These are phyloP conservation scores for Miscanthus lutarioriparius DNA, from an alignment of 176 grass and related monocot species.

Conservation along the genomic window DNA sequence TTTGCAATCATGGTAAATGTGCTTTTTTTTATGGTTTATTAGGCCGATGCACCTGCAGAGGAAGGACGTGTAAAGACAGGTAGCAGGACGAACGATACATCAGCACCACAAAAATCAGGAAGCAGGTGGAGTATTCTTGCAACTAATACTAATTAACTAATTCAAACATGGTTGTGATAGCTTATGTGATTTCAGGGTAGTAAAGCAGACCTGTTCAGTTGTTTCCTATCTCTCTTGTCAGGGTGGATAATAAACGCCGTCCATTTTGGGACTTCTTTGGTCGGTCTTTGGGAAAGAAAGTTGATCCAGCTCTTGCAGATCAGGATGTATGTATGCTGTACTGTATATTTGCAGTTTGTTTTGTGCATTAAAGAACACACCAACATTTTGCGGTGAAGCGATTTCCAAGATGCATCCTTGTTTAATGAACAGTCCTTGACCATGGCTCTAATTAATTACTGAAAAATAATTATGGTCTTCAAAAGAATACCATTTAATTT, in stretches of 20 bases:
- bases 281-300: constrained; percentile 41
- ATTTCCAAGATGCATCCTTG: neutral
- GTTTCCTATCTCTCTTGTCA: constrained; percentile 32
- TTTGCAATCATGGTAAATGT: constrained; percentile 15
- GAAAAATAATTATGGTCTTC: constrained; percentile 18
- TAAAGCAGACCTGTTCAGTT: constrained; percentile 12
- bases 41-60: constrained; percentile 66
- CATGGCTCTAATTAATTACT: neutral
- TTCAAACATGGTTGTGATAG: constrained; percentile 22
- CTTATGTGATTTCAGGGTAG: constrained; percentile 23
- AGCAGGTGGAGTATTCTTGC: constrained; percentile 49
- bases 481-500: constrained; percentile 10
- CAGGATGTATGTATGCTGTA: constrained; percentile 63
- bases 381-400: neutral
- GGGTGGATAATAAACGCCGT: constrained; percentile 58
- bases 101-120: constrained; percentile 42
- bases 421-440: neutral
- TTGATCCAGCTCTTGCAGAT: constrained; percentile 38
- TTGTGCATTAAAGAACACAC: constrained; percentile 4
- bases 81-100: constrained; percentile 33
- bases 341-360: neutral
- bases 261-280: constrained; percentile 66
- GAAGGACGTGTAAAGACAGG: constrained; percentile 32
- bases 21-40: constrained; percentile 45
- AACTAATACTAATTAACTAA: neutral